These are phyloP conservation scores for Thalassiosira exigua DNA, from an alignment of 352 stramenopile genomes.

Conservation along the genomic window DNA sequence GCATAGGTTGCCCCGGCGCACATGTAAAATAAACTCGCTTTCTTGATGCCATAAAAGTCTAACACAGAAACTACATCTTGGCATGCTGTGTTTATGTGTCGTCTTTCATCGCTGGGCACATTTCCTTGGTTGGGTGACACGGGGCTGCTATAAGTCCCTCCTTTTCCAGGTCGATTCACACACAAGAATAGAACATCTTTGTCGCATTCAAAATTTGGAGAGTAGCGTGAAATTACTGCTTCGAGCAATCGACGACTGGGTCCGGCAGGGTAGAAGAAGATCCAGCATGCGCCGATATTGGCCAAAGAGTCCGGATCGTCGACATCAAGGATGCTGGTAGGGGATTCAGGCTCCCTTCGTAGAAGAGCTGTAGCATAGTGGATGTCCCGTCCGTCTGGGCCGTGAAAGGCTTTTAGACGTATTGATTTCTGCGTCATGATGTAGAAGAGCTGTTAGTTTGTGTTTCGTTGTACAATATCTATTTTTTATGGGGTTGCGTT, in stretches of 20 bases:
- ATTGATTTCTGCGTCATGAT: no score
- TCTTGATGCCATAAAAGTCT: slow-evolving; percentile 34
- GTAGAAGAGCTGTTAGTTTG: no score
- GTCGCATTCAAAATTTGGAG: slow-evolving; percentile 25
- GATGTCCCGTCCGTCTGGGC: slow-evolving; percentile 26
- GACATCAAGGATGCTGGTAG: slow-evolving; percentile 1
- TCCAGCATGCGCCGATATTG: slow-evolving; percentile 25
- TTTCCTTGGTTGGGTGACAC: neutral
- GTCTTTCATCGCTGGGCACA: slow-evolving; percentile 6
- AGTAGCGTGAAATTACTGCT: slow-evolving; percentile 34
- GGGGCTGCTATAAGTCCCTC: slow-evolving; percentile 24
- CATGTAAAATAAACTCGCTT: slow-evolving; percentile 50
- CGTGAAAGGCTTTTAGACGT: slow-evolving; percentile 27
- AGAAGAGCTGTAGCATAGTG: slow-evolving; percentile 41
- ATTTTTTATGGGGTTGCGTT: no score
- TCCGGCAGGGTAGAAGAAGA: slow-evolving; percentile 53
- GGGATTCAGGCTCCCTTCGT: slow-evolving; percentile 1
- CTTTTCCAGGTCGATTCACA: slow-evolving; percentile 51
- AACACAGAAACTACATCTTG: slow-evolving; percentile 44
- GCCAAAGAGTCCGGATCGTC: neutral
- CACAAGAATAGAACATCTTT: slow-evolving; percentile 51
- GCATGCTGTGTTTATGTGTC: slow-evolving; percentile 29
- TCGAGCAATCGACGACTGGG: slow-evolving; percentile 46
- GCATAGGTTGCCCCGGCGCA: slow-evolving; percentile 52
- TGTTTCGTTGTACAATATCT: no score